phyloP scores from a whole-genome alignment of 2,329 filamentous ascomycete species.

The Exophiala aquamarina region DNA sequence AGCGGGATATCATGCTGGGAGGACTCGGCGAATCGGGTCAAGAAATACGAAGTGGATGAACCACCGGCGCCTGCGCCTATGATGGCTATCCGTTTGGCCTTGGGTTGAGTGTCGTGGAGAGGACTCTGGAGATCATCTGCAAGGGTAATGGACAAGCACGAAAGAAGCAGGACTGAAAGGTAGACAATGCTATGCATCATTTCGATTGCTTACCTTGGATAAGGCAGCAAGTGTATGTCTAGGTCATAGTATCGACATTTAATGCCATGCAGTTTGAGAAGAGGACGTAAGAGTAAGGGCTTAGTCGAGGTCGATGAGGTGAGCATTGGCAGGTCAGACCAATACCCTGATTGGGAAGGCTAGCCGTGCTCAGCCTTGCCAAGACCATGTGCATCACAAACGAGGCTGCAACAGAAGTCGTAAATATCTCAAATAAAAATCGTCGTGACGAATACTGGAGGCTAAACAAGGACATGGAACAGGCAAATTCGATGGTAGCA shows the following conservation, averaged over 20 bases:
- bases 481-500: too few species aligned
- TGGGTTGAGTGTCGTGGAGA: slow-evolving; percentile 3
- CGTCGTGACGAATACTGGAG: too few species aligned
- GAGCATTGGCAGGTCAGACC: too few species aligned
- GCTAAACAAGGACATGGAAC: too few species aligned
- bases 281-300: too few species aligned
- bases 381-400: too few species aligned
- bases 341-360: neutral
- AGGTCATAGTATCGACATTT: neutral
- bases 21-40: slow-evolving; percentile 68
- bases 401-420: neutral
- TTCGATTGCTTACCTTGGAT: slow-evolving; percentile 1
- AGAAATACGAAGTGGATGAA: slow-evolving; percentile 80
- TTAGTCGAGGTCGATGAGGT: too few species aligned
- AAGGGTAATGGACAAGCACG: neutral
- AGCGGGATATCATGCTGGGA: slow-evolving; percentile 56
- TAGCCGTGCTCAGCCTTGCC: neutral
- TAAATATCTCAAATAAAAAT: neutral
- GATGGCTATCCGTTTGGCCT: slow-evolving; percentile 24
- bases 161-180: neutral
- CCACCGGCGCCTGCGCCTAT: slow-evolving; percentile 82
- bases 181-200: slow-evolving; percentile 4
- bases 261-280: too few species aligned
- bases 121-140: slow-evolving; percentile 7
- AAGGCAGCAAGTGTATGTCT: neutral